Base-by-base conservation (phyloP, 495 filamentous ascomycete species). In the Aspergillus sclerotiicarbonarius region DNA sequence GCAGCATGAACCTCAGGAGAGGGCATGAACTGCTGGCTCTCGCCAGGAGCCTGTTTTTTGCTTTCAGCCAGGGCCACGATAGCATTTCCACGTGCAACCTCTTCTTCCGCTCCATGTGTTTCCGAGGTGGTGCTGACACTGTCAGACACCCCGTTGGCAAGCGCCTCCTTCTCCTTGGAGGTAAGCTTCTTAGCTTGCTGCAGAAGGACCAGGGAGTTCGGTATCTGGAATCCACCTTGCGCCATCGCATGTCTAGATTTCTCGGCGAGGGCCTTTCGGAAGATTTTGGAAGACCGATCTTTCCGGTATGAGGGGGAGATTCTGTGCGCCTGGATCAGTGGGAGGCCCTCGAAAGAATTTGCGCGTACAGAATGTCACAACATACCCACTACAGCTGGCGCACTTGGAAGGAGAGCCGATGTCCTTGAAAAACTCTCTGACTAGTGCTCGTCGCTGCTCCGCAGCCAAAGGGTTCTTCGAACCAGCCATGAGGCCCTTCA, bases 221-320 rank as follows among this genome's bases (percentile, higher is more conserved):
- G 76, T 32, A 82, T 80, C 51, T 85, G 84, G 67, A 88, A 84
- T 19, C 86, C 89, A 19, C 79, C 81, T 58, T 88, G 84, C 3
- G 81, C 67, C 85, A 94, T 96, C 33, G 86, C 81, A 9, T 84
- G 81, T 63, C 80, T 84, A 6, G 90, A 82, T 69, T 93, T 96
- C 20, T 76, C 64, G 21, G 74, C 71, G 41, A 98, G 72, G 6
- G 87, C 79, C 65, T 91, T 93, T 63, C 92, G 85, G 71, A 97
- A 99, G 53, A 99, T 94, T 71, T 97, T 98, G 61, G 88, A 86
- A 67, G 81, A 92, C 25, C 86, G 82, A 60, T 98, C 92, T 65
- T 93, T 95, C 62, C 91, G 84, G 71, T 88, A 97, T 6, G 71
- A 75, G 18, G 91, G 91, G 20, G 89, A 88, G 35, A 90, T 82